Base-by-base conservation (phyloP, 139 green algal genomes). In the Auxenochlorella protothecoides region DNA sequence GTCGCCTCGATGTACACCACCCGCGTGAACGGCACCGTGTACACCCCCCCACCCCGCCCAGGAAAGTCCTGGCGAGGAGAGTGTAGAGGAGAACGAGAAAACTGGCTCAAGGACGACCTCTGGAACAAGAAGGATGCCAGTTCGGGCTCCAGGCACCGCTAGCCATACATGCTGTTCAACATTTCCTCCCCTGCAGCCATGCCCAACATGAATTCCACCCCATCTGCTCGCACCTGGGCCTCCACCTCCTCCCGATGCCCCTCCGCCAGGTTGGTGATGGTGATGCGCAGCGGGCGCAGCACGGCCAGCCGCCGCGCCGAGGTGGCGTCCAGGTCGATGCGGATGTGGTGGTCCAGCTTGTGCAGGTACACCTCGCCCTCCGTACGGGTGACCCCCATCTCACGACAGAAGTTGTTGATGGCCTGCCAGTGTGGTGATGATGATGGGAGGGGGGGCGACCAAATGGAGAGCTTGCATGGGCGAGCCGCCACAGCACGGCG, bases 391-490 rank as follows among this genome's bases (percentile, higher is more conserved):
- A 96, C 91, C 78, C 90, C 89, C 3, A 93, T 82, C 80, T 96
- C 89, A 4, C 83, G 73, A 81, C 91, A 98, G 74, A 99, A 98
- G 55, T 78, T 83, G 80, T 99, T 99, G 87, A 99, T 93, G 60
- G 92, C 86, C 72, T 80, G 74, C 65, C 54, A 4, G 63, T 44
- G 27, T 44, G 27, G 27, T 44, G 27, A 44, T 44, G 27, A 44
- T 44, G 27, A 44, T 44, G 27, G 27, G 27, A 44, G 27, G 27
- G 0, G 0, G 27, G 27, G 27, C 27, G 27, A 44, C 1, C 27
- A 44, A 44, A 0, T 44, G 27, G 27, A 44, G 27, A 44, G 27
- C 27, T 44, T 44, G 27, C 27, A 44, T 1, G 27, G 27, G 27
- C 27, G 27, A 44, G 27, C 27, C 27, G 27, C 27, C 27, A 44